Percentiles rank a stretch among this genome's conserved stretches.
These are phyloP conservation scores for Ogataea angusta DNA, from an alignment of 805 yeast genomes.

Conservation along the genomic window DNA sequence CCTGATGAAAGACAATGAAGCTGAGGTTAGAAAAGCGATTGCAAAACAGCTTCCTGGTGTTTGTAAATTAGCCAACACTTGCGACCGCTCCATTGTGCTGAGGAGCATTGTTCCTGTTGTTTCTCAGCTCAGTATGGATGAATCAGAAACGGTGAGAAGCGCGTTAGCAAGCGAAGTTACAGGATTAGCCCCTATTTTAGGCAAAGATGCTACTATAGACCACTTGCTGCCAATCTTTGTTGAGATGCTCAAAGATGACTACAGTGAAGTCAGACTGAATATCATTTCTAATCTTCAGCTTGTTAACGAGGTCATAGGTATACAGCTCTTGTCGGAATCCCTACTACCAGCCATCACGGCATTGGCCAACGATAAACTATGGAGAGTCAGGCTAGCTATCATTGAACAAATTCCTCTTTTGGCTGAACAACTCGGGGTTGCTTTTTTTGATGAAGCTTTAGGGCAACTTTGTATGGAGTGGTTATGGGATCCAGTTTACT, in stretches of 20 bases:
- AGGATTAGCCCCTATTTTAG: constrained; percentile 78
- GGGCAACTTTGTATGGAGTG: constrained; percentile 93
- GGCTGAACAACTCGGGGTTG: constrained; percentile 91
- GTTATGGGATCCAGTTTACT: constrained; percentile 97
- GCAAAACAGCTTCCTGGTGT: constrained; percentile 87
- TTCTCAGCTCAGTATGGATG: constrained; percentile 80
- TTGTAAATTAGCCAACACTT: constrained; percentile 45
- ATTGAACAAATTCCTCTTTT: constrained; percentile 93
- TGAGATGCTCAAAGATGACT: constrained; percentile 94
- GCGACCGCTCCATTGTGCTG: constrained; percentile 49
- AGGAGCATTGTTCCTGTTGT: constrained; percentile 79
- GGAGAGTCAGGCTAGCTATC: constrained; percentile 97
- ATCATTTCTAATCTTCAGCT: constrained; percentile 88
- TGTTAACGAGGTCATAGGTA: constrained; percentile 93
- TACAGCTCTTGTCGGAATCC: constrained; percentile 79
- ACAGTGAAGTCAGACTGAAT: constrained; percentile 92
- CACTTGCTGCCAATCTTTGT: constrained; percentile 82
- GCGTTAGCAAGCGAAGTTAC: constrained; percentile 88
- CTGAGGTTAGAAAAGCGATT: constrained; percentile 93
- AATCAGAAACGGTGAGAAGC: constrained; percentile 89
- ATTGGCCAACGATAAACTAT: constrained; percentile 91
- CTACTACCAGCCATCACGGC: constrained; percentile 94
- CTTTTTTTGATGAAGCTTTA: constrained; percentile 87
- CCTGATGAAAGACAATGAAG: constrained; percentile 88
- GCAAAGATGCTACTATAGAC: constrained; percentile 79